These are phyloP conservation scores for Cryphonectria carpinicola DNA, from an alignment of 2,329 filamentous ascomycete species.

Conservation along the genomic window DNA sequence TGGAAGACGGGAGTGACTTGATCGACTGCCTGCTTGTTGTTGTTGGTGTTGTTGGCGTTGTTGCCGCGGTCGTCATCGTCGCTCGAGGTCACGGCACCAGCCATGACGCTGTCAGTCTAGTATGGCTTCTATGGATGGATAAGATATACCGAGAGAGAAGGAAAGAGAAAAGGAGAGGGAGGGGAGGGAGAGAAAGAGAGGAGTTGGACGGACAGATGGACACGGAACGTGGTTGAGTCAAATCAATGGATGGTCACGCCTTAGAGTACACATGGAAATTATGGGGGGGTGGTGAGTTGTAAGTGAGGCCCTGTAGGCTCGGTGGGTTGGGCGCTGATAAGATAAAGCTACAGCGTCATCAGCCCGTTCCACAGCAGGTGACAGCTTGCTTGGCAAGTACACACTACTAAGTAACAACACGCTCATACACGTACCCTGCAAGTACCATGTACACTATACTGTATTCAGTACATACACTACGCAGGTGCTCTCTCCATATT, in stretches of 20 bases:
- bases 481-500: too few species aligned
- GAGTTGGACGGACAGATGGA: neutral
- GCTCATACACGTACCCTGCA: too few species aligned
- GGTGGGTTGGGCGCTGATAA: neutral
- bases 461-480: too few species aligned
- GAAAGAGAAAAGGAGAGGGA: neutral
- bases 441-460: too few species aligned
- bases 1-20: conserved; percentile 18
- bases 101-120: conserved; percentile 17
- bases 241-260: neutral
- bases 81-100: conserved; percentile 12
- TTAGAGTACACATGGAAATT: neutral
- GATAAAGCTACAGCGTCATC: neutral
- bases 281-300: neutral
- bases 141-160: neutral
- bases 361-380: neutral
- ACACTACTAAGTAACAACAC: too few species aligned
- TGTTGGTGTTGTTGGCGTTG: too few species aligned
- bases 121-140: neutral
- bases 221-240: neutral
- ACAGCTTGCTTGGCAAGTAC: neutral
- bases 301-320: neutral
- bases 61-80: neutral
- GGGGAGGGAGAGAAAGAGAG: neutral
- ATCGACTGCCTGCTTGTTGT: conserved; percentile 7